Conservation (phyloP, 768 basidiomycete genomes). For the Holtermanniella nyarrowii region DNA sequence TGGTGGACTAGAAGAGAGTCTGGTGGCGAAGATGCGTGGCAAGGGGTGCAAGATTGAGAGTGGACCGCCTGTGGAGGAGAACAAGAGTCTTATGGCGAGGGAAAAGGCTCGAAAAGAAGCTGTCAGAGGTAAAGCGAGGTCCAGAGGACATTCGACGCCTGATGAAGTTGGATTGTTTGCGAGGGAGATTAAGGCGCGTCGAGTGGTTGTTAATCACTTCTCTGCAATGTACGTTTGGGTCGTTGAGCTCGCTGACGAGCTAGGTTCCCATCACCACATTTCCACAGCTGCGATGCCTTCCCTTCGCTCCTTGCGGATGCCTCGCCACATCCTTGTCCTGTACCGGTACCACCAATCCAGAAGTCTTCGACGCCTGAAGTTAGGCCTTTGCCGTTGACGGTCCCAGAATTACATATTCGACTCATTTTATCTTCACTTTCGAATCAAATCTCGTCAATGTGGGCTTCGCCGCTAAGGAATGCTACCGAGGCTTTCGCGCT, state of each 20-base stretch:
- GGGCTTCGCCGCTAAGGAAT: conserved; percentile 4
- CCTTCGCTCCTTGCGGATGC: conserved; percentile 28
- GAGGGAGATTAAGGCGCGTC: conserved; percentile 18
- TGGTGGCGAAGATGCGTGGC: conserved; percentile 23
- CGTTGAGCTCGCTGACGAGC: background rate
- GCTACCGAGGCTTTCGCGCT: background rate
- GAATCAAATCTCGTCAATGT: conserved; percentile 29
- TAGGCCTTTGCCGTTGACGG: conserved; percentile 16
- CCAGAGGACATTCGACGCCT: conserved; percentile 37
- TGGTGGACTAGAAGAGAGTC: conserved; percentile 52
- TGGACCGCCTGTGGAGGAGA: conserved; percentile 1
- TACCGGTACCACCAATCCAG: conserved; percentile 9
- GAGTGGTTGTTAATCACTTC: conserved; percentile 38
- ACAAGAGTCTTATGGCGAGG: conserved; percentile 5
- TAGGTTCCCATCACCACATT: conserved; percentile 37
- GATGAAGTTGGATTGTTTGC: conserved; percentile 36
- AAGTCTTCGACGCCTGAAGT: conserved; percentile 6
- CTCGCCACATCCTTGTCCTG: conserved; percentile 23
- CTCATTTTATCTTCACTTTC: conserved; percentile 33
- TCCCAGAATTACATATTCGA: conserved; percentile 27
- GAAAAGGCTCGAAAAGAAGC: conserved; percentile 15
- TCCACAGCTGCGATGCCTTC: conserved; percentile 22
- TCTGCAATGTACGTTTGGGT: conserved; percentile 33
- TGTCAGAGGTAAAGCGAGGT: conserved; percentile 25
- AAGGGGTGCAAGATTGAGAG: background rate